Evolutionary conservation across 1,284 basidiomycete genomes (phyloP), one percentile per base, ranked within the genome.

Genomic region (Ceraceosorus guamensis): DNA sequence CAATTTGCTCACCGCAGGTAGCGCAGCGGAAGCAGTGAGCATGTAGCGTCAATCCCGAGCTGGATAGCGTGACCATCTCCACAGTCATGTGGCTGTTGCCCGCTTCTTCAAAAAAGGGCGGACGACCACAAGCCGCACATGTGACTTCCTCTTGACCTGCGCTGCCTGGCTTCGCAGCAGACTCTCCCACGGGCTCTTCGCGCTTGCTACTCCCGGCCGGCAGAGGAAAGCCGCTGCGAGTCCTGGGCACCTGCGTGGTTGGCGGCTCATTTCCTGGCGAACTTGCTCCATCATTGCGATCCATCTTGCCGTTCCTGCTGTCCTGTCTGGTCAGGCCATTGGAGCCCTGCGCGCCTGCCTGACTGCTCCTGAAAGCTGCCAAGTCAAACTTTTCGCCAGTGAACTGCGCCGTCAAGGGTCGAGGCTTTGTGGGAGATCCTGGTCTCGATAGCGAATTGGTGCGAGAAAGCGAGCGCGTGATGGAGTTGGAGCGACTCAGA

Each of bases 341-440:
- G 24, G 24, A 24, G 24, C 24, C 24, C 24, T 24, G 24, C 3
- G 24, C 24, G 24, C 24, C 24, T 24, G 14, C 11, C n/a, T 10
- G 4, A 10, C 35, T 24, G 14, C 6, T 39, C 3, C 58, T 48
- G 56, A 66, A 71, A 8, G 65, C 63, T 4, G 56, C 68, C 33
- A 71, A 47, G 24, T 67, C 65, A 53, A 70, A 49, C 6, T 58
- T 56, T 13, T 56, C 58, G 13, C 57, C 56, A 35, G 55, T 50
- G 46, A 67, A 69, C 46, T 60, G 60, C n/a, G 68, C 63, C 14
- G 63, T 68, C 5, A 68, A 43, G 3, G 67, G 67, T 1, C 68
- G 55, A 8, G 62, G 63, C 44, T 69, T 67, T 3, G 62, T 55
- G 61, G 4, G 60, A 54, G 14, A 66, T 16, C 35, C 64, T 66